Evolutionary conservation across 768 basidiomycete genomes (phyloP), one percentile per base, ranked within the genome.

Genomic region (Termitomyces sp.): DNA sequence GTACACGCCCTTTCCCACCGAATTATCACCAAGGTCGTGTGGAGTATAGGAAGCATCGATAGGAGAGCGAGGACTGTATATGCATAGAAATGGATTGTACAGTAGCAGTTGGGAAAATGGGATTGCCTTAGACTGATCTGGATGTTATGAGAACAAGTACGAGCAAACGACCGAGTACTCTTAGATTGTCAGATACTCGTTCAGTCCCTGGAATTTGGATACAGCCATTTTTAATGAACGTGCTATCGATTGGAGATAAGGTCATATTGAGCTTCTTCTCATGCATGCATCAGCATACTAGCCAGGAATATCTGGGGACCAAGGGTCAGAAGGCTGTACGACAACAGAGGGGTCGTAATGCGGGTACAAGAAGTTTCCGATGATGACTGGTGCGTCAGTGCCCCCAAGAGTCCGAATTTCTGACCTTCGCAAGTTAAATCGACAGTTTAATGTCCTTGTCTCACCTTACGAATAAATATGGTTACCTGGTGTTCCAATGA

Each of bases 1-100:
- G 41, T 21, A 47, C 56, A 57, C 50, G 51, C 56, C 50, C 10
- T 41, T 51, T 52, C 35, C 23, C 50, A 47, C 45, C 31, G 19
- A 19, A 30, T 31, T 19, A 48, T 53, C 46, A 46, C 46, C 43
- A 26, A 52, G 19, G 50, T 52, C 45, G 50, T 50, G 41, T 37
- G 45, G 23, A 19, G 35, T 40, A 52, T 33, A 17, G 19, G 38
- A 41, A 41, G 38, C 10, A 51, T n/a, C n/a, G n/a, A 51, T 19
- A 51, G 50, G 50, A 51, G 38, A 30, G 38, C 12, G 26, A 51
- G 17, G n/a, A 40, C 12, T 26, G 26, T 3, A 19, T 41, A 28
- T 19, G n/a, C 26, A n/a, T n/a, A 30, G 40, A 41, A 28, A n/a
- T 41, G 50, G 7, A n/a, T 30, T 8, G 11, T n/a, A 40, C 19